Evolutionary conservation across 495 filamentous ascomycete genomes (phyloP).

Genomic region (Terfezia boudieri): DNA sequence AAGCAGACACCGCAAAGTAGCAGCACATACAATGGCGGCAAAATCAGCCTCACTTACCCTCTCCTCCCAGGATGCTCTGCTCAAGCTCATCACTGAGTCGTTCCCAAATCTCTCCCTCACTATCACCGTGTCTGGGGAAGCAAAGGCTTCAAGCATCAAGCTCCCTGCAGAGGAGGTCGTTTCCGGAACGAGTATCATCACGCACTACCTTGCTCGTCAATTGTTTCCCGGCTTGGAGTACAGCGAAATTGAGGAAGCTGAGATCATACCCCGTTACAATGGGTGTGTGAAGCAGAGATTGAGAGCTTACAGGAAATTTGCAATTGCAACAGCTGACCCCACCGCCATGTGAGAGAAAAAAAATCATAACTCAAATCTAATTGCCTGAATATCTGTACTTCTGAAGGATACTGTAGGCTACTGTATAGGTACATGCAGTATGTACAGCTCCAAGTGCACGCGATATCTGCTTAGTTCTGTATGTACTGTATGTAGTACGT

Average conservation of each 20-base stretch:
- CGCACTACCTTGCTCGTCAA: constrained; percentile 9
- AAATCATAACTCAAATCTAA: too few relatives aligned
- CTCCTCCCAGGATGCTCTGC: constrained; percentile 11
- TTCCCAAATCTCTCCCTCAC: constrained; percentile 5
- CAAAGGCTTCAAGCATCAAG: constrained; percentile 8
- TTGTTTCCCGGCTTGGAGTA: constrained; percentile 37
- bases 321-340: too few relatives aligned
- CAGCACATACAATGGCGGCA: not conserved
- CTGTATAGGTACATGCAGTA: too few relatives aligned
- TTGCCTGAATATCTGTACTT: too few relatives aligned
- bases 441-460: too few relatives aligned
- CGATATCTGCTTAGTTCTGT: too few relatives aligned
- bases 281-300: too few relatives aligned
- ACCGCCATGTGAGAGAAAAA: too few relatives aligned
- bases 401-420: too few relatives aligned
- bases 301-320: too few relatives aligned
- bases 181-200: constrained; percentile 15
- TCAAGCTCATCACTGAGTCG: constrained; percentile 12
- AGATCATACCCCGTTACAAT: too few relatives aligned
- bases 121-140: not conserved
- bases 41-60: constrained; percentile 2
- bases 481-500: too few relatives aligned
- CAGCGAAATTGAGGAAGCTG: constrained; percentile 51
- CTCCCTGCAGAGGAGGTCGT: constrained; percentile 6
- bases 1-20: not conserved